Conservation (phyloP, 139 green algal genomes). For the Micromonas pusilla region DNA sequence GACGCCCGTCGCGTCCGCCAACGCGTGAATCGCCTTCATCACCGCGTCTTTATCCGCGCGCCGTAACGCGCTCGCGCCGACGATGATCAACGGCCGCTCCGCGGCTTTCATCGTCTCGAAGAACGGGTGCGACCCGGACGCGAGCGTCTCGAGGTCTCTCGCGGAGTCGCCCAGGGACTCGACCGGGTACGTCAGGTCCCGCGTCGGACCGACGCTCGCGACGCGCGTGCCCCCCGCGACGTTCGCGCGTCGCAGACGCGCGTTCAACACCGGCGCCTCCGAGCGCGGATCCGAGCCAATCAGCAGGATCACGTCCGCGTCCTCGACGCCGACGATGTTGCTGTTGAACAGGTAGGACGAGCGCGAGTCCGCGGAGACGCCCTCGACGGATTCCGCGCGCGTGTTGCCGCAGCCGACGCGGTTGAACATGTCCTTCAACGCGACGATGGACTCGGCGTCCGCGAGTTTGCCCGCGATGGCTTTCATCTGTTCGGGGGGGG, state of each 20-base stretch:
- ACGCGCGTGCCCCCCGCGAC: conserved; percentile 52
- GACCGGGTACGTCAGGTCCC: conserved; percentile 89
- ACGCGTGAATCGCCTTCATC: conserved; percentile 57
- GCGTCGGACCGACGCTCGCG: conserved; percentile 60
- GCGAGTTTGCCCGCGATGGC: conserved; percentile 77
- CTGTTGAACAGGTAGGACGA: conserved; percentile 87
- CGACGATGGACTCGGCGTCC: conserved; percentile 88
- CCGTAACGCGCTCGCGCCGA: conserved; percentile 76
- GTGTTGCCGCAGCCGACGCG: conserved; percentile 65
- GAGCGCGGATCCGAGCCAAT: conserved; percentile 85
- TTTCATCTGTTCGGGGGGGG: conserved; percentile 56
- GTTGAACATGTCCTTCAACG: conserved; percentile 63
- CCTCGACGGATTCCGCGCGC: conserved; percentile 41
- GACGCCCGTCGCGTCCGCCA: conserved; percentile 55
- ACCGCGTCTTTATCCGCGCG: conserved; percentile 69
- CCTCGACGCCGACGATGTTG: conserved; percentile 75
- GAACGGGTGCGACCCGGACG: conserved; percentile 49
- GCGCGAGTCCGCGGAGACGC: conserved; percentile 70
- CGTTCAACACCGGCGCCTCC: conserved; percentile 93
- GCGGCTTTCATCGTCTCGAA: conserved; percentile 64
- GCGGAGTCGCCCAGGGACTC: conserved; percentile 71
- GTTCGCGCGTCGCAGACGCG: conserved; percentile 65
- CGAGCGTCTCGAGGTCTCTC: conserved; percentile 54
- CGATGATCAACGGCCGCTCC: conserved; percentile 71
- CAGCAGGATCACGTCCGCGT: conserved; percentile 82